Conservation (phyloP, 768 basidiomycete genomes). For the Tylopilus rubrobrunneus region DNA sequence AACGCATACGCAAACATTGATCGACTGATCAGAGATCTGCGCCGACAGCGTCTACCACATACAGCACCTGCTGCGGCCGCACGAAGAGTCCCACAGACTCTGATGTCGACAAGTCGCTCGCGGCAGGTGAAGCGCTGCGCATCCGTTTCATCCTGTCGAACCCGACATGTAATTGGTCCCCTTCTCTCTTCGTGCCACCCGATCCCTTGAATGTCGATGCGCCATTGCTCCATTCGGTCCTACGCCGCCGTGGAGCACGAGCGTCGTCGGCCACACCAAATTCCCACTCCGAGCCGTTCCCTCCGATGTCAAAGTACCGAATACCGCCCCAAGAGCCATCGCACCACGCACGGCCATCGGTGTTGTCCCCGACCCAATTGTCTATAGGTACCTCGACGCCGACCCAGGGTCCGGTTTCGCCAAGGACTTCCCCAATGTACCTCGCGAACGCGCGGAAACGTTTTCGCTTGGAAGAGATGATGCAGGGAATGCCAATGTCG, state of each 20-base stretch:
- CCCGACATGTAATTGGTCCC: constrained; percentile 45
- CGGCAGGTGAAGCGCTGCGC: constrained; percentile 63
- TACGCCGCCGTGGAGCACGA: constrained; percentile 26
- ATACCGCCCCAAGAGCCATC: constrained; percentile 82
- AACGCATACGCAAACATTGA: neutral
- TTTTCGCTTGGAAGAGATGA: constrained; percentile 77
- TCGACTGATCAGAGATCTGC: constrained; percentile 42
- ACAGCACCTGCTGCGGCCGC: constrained; percentile 80
- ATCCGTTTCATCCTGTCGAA: constrained; percentile 52
- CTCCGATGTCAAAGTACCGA: constrained; percentile 77
- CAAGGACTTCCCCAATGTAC: constrained; percentile 84
- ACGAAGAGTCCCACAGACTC: constrained; percentile 78
- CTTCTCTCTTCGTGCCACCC: constrained; percentile 46
- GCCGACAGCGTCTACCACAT: constrained; percentile 81
- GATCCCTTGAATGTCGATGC: constrained; percentile 37
- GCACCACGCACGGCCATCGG: constrained; percentile 75
- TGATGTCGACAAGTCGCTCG: constrained; percentile 52
- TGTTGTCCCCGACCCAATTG: constrained; percentile 46
- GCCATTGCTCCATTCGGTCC: constrained; percentile 19
- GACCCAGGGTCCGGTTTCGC: constrained; percentile 83
- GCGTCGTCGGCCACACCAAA: constrained; percentile 46
- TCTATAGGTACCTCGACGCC: constrained; percentile 82
- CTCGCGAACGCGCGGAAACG: constrained; percentile 84
- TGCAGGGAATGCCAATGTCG: constrained; percentile 86
- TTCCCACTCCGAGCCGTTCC: constrained; percentile 58